These are phyloP conservation scores for Scopulariopsis brevicaulis DNA, from an alignment of 2,329 filamentous ascomycete genomes.

Conservation along the genomic window DNA sequence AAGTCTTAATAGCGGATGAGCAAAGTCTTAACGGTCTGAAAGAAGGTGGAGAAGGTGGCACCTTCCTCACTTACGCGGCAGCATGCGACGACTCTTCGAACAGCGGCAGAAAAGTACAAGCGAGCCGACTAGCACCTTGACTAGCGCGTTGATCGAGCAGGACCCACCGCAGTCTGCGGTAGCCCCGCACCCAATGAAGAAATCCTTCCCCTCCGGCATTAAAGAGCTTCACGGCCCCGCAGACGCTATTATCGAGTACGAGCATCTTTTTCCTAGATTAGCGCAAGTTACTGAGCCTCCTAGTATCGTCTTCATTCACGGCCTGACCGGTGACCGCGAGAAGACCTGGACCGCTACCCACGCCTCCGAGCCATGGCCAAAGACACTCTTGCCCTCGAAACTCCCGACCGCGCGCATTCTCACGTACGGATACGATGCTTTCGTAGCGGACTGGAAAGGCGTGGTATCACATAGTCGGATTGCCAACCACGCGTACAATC, in stretches of 20 bases:
- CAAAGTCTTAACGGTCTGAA: too few species aligned
- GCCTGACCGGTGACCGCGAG: constrained; percentile 55
- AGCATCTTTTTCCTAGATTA: neutral
- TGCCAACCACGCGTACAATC: constrained; percentile 16
- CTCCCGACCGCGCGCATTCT: neutral
- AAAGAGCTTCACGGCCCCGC: constrained; percentile 7
- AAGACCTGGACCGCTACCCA: too few species aligned
- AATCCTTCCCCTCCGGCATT: neutral
- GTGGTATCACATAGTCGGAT: constrained; percentile 15
- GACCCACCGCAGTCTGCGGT: too few species aligned
- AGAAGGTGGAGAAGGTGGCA: too few species aligned
- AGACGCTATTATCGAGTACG: neutral
- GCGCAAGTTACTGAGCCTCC: neutral
- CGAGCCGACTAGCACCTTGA: too few species aligned
- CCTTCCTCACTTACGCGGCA: too few species aligned
- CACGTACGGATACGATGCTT: constrained; percentile 13
- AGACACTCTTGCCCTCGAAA: neutral
- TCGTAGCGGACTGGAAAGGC: constrained; percentile 13
- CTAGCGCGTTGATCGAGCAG: too few species aligned
- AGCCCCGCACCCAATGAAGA: neutral
- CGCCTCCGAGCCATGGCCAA: constrained; percentile 9
- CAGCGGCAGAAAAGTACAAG: too few species aligned
- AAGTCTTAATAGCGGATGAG: too few species aligned
- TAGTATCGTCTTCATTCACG: constrained; percentile 61
- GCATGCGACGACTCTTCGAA: too few species aligned